Evolutionary conservation across 1,284 basidiomycete species (phyloP), one percentile per base, ranked within the genome.

Genomic region (Irpex sp.): DNA sequence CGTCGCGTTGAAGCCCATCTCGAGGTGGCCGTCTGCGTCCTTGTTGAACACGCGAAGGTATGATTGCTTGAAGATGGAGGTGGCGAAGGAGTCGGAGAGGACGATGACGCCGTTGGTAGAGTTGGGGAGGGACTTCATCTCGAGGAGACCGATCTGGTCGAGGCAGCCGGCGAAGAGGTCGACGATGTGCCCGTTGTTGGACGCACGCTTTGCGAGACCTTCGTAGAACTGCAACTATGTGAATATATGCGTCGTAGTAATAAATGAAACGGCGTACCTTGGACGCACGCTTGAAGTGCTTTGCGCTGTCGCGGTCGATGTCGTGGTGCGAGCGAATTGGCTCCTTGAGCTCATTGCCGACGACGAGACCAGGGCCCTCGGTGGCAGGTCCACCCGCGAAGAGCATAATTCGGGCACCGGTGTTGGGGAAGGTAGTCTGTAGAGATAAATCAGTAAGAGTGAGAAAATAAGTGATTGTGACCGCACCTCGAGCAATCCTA

Each of bases 1-100:
- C 0, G 96, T 99, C 5, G 96, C 97, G 72, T 99, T 99, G 82
- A 99, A 99, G 66, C 97, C 97, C 96, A 99, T 98, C 73, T 93
- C 89, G 26, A 99, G 81, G 72, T 93, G 85, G 0, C 96, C 97
- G 69, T 97, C 88, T 19, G 95, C 94, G 72, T 98, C 97, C 78
- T 98, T 98, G 73, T 84, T 88, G 77, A 99, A 96, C 59, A 97
- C 83, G 62, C 96, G 88, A 63, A 98, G 84, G 89, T 98, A 98
- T 70, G 89, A 92, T 78, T 98, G 96, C 82, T 98, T 98, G 87
- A 99, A 99, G 76, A 99, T 98, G 49, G 95, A 96, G 44, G 97
- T 99, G 60, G 95, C 92, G 78, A 99, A 99, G 3, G 95, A 97
- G 76, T 99, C 97, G 56, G 97, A 95, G 40, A 98, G 84, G 60